Evolutionary conservation across 371 early-diverging fungal species (phyloP).

Genomic region (Syncephalis plumigaleata): DNA sequence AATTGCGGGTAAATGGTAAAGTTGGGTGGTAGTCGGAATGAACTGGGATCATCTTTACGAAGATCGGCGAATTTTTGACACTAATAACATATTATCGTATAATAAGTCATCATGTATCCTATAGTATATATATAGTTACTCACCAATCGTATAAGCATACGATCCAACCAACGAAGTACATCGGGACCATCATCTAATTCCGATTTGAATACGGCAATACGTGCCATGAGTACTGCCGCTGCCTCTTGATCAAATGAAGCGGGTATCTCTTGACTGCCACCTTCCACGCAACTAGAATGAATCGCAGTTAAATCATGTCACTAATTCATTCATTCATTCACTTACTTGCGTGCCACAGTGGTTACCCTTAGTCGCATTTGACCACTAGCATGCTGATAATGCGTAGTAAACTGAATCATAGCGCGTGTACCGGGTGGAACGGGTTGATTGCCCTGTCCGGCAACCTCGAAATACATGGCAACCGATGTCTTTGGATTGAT

Average conservation of each 20-base stretch:
- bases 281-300: conserved; percentile 68
- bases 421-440: conserved; percentile 80
- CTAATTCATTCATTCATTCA: no score
- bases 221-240: conserved; percentile 95
- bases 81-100: no score
- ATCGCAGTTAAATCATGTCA: no score
- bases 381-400: conserved; percentile 89
- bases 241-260: conserved; percentile 98
- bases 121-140: no score
- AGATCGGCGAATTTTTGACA: conserved; percentile 96
- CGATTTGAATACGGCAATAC: conserved; percentile 94
- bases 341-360: conserved; percentile 69
- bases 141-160: conserved; percentile 89
- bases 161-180: conserved; percentile 96
- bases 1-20: conserved; percentile 99
- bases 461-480: conserved; percentile 92
- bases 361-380: conserved; percentile 86
- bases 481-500: conserved; percentile 73
- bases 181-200: conserved; percentile 97
- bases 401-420: conserved; percentile 86
- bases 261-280: conserved; percentile 72
- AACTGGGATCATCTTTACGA: conserved; percentile 87
- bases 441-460: conserved; percentile 59
- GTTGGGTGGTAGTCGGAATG: conserved; percentile 83
- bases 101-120: no score